Conservation (phyloP, 495 filamentous ascomycete genomes). For the Durotheca rogersii region DNA sequence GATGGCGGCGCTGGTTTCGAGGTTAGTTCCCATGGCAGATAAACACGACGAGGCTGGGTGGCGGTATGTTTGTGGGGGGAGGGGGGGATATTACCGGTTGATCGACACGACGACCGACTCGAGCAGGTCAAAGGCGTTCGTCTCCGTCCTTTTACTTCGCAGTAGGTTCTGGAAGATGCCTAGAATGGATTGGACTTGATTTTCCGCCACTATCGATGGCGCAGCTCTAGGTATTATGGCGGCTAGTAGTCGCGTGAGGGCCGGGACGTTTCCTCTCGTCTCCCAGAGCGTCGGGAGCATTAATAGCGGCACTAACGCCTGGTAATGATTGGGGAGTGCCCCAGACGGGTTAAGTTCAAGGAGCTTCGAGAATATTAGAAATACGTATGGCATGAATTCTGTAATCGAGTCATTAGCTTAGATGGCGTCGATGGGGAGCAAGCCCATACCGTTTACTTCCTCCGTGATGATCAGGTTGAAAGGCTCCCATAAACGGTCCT, state of each 20-base stretch:
- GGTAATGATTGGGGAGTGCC: conserved; percentile 72
- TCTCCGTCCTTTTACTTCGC: conserved; percentile 69
- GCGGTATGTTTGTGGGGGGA: too few species aligned
- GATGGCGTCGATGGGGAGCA: background rate
- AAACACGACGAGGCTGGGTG: background rate
- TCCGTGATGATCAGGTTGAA: conserved; percentile 74
- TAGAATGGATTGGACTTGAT: conserved; percentile 74
- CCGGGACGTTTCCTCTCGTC: conserved; percentile 87
- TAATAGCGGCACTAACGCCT: conserved; percentile 69
- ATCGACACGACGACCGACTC: conserved; percentile 74
- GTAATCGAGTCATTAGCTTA: conserved; percentile 15
- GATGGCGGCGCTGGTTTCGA: conserved; percentile 53
- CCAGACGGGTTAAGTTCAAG: conserved; percentile 78
- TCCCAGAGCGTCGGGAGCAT: conserved; percentile 82
- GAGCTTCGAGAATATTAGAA: conserved; percentile 89
- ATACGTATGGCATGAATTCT: conserved; percentile 97
- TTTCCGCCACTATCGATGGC: conserved; percentile 65
- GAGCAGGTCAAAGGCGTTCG: conserved; percentile 83
- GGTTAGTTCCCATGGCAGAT: conserved; percentile 33
- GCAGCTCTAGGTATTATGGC: conserved; percentile 78
- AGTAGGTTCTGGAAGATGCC: conserved; percentile 91
- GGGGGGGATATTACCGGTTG: conserved; percentile 59
- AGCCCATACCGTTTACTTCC: conserved; percentile 69
- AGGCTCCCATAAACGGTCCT: conserved; percentile 72
- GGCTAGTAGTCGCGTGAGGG: conserved; percentile 78